Base-by-base conservation (phyloP, 495 filamentous ascomycete genomes). In the Sphaerosporella brunnea region DNA sequence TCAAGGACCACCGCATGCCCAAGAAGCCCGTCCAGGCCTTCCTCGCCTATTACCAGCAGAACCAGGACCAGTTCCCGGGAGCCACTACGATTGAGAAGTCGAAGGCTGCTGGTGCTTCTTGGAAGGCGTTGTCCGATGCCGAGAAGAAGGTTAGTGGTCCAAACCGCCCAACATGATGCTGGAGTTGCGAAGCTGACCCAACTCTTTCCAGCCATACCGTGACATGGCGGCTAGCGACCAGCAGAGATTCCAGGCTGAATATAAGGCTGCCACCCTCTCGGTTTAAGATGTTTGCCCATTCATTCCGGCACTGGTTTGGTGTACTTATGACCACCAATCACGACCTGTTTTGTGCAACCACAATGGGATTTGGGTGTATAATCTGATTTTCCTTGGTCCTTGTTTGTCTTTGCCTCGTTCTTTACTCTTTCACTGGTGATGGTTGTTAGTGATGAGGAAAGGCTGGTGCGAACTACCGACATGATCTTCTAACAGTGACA, bases 61-160 rank as follows among this genome's bases (percentile, higher is more conserved):
- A 46, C 9, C 3, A 20, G 16, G 35, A 46, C 28, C 19, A 10
- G 24, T 10, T 28, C 18, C 7, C 4, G 24, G 39, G 39, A 23
- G 20, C 5, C 24, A 28, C 5, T 10, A 43, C 25, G 15, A 11
- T 15, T 1, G 28, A 34, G 43, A 3, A 23, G 24, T 15, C 23
- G 2, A 20, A 35, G 43, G 43, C 18, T 1, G 43, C 43, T 34
- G 18, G 24, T 18, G 8, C 8, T 3, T 8, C 19, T 25, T 46
- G 43, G 43, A 36, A 34, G 21, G n/a, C 2, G 5, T 7, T 46
- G 26, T 2, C 43, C 24, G 43, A 46, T 2, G 30, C 11, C 9
- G 43, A 46, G 28, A 46, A 46, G 43, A 46, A 46, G 43, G 43
- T 46, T n/a, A 2, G 30, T 24, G 24, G 20, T 24, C 13, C 18